Percentiles rank a stretch among this genome's conserved stretches.
Evolutionary conservation across 2,329 filamentous ascomycete species (phyloP).

Genomic region (Fusarium sp.): DNA sequence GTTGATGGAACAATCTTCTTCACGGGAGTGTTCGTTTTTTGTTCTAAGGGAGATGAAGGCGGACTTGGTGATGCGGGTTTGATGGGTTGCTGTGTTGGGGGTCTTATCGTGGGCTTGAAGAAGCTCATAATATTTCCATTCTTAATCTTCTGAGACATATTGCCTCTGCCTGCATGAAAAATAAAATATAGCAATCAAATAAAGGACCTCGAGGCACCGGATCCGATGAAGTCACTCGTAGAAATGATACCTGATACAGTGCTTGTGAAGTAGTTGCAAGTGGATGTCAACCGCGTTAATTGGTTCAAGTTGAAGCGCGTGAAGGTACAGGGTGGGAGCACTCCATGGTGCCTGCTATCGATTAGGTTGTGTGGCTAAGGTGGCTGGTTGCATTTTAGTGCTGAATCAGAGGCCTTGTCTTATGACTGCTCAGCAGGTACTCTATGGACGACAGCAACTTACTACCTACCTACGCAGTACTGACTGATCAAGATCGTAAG

Average conservation of each 20-base stretch:
- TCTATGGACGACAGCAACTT: neutral
- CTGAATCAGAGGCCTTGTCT: neutral
- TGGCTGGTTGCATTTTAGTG: neutral
- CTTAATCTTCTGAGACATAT: slow-evolving; percentile 42
- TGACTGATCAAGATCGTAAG: neutral
- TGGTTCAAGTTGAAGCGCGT: slow-evolving; percentile 18
- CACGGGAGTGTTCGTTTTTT: slow-evolving; percentile 43
- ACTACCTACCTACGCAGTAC: neutral
- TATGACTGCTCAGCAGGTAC: neutral
- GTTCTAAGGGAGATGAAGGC: slow-evolving; percentile 42
- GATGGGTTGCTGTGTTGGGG: slow-evolving; percentile 19
- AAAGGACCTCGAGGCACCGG: neutral
- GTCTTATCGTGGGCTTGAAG: slow-evolving; percentile 50
- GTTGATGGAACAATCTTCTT: slow-evolving; percentile 46
- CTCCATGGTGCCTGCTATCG: neutral
- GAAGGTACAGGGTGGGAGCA: neutral
- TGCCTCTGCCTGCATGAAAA: neutral
- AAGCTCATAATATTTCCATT: slow-evolving; percentile 54
- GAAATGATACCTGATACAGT: slow-evolving; percentile 8
- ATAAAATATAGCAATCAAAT: neutral
- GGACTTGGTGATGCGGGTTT: slow-evolving; percentile 15
- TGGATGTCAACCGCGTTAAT: slow-evolving; percentile 29
- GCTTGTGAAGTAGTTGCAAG: slow-evolving; percentile 18
- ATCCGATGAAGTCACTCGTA: neutral
- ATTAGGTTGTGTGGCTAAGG: slow-evolving; percentile 18